Percentiles rank a stretch among this genome's conserved stretches.
These are phyloP conservation scores for Cicer judaicum DNA, from an alignment of 306 rosid species.

Conservation along the genomic window DNA sequence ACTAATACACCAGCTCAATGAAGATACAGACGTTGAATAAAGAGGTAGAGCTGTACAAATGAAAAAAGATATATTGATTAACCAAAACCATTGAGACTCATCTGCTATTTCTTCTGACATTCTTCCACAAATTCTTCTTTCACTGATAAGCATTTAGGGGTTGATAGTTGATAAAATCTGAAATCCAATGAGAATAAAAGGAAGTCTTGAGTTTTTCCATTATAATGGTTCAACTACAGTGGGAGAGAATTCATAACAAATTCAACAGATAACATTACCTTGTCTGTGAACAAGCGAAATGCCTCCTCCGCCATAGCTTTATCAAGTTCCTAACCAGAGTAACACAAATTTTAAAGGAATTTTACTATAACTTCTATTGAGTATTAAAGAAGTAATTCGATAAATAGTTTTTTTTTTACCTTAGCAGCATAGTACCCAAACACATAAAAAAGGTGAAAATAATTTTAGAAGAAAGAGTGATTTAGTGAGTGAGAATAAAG, in stretches of 20 bases:
- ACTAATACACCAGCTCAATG: slow-evolving; percentile 5
- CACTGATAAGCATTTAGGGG: slow-evolving; percentile 41
- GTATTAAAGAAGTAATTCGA: slow-evolving; percentile 26
- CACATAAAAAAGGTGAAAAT: background rate
- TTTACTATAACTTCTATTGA: background rate
- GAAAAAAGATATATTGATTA: slow-evolving; percentile 9
- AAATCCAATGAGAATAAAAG: slow-evolving; percentile 28
- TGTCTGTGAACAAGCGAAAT: slow-evolving; percentile 62
- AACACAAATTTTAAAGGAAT: slow-evolving; percentile 35
- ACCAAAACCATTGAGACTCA: slow-evolving; percentile 33
- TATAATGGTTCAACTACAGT: slow-evolving; percentile 12
- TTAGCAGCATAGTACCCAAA: slow-evolving; percentile 19
- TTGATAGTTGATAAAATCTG: slow-evolving; percentile 70
- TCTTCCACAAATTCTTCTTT: slow-evolving; percentile 27
- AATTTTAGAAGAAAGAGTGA: background rate
- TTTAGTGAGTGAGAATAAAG: background rate
- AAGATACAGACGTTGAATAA: slow-evolving; percentile 17
- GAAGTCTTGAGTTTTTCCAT: slow-evolving; percentile 26
- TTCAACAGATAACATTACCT: slow-evolving; percentile 57
- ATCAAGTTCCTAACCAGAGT: slow-evolving; percentile 69
- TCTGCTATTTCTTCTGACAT: slow-evolving; percentile 27
- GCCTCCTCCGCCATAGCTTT: slow-evolving; percentile 74
- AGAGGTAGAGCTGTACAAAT: slow-evolving; percentile 29
- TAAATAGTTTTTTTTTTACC: background rate
- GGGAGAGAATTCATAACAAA: slow-evolving; percentile 10